Percentiles rank a stretch among this genome's conserved stretches.
These are phyloP conservation scores for Echium plantagineum DNA, from an alignment of 257 asterid species.

Conservation along the genomic window DNA sequence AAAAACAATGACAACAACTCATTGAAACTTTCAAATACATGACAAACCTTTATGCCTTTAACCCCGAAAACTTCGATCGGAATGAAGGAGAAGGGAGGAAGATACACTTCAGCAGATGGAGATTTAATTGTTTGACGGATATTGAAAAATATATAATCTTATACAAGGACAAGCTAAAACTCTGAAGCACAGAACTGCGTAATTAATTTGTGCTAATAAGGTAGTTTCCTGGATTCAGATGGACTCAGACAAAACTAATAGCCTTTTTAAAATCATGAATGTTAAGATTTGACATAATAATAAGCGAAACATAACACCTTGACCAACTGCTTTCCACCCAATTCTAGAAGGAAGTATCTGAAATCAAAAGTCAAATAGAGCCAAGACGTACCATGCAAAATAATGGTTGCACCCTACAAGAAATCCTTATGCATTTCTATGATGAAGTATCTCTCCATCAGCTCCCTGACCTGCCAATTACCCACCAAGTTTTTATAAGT, in stretches of 20 bases:
- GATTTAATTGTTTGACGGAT: background rate
- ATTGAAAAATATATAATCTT: background rate
- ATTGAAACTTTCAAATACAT: too few relatives aligned
- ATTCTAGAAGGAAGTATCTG: background rate
- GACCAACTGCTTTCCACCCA: background rate
- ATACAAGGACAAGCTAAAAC: background rate
- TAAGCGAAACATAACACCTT: too few relatives aligned
- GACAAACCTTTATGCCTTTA: too few relatives aligned
- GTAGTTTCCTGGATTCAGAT: background rate
- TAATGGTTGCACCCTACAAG: conserved; percentile 12
- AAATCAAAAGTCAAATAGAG: background rate
- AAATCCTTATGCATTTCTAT: conserved; percentile 27
- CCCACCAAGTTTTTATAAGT: conserved; percentile 39
- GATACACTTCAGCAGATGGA: background rate
- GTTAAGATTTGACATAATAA: background rate
- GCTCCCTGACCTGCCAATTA: conserved; percentile 67
- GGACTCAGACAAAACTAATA: background rate
- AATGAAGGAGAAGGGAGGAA: too few relatives aligned
- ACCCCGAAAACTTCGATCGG: too few relatives aligned
- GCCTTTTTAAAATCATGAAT: too few relatives aligned
- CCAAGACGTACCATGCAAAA: background rate
- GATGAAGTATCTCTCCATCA: conserved; percentile 31
- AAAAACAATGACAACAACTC: too few relatives aligned
- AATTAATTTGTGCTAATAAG: background rate
- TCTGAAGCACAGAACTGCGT: background rate